phyloP scores from a whole-genome alignment of 768 basidiomycete species.

The Hydnomerulius pinastri region DNA sequence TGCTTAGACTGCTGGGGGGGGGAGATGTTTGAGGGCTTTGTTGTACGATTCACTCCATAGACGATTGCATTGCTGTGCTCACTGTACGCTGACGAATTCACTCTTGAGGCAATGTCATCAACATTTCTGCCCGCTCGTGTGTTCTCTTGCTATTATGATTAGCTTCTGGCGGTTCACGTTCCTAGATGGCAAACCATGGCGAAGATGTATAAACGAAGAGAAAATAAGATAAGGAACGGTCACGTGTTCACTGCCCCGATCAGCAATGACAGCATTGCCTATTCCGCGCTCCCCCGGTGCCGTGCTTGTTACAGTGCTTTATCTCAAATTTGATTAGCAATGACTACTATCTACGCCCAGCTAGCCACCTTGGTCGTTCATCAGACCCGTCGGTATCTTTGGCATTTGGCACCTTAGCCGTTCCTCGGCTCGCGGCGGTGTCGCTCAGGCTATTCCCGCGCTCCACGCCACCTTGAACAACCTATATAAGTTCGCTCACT shows the following conservation, averaged over 20 bases:
- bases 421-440: slow-evolving; percentile 18
- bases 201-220: no score
- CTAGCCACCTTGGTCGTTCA: slow-evolving; percentile 9
- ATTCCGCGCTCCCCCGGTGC: slow-evolving; percentile 5
- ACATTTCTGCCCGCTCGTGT: not conserved
- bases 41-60: slow-evolving; percentile 31
- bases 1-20: not conserved
- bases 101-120: slow-evolving; percentile 17
- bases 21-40: slow-evolving; percentile 8
- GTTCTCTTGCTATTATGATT: not conserved
- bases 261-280: slow-evolving; percentile 17
- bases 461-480: slow-evolving; percentile 25
- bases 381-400: slow-evolving; percentile 1
- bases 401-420: slow-evolving; percentile 1
- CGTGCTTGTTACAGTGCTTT: slow-evolving; percentile 21
- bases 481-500: slow-evolving; percentile 32
- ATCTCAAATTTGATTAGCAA: slow-evolving; percentile 17
- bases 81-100: slow-evolving; percentile 28
- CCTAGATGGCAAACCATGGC: not conserved
- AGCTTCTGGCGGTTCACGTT: not conserved
- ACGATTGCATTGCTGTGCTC: slow-evolving; percentile 17
- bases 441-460: slow-evolving; percentile 17
- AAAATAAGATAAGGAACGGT: slow-evolving; percentile 27
- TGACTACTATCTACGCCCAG: slow-evolving; percentile 8
- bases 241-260: slow-evolving; percentile 11